These are phyloP conservation scores for Puya raimondii DNA, from an alignment of 176 grass and related monocot species.

Conservation along the genomic window DNA sequence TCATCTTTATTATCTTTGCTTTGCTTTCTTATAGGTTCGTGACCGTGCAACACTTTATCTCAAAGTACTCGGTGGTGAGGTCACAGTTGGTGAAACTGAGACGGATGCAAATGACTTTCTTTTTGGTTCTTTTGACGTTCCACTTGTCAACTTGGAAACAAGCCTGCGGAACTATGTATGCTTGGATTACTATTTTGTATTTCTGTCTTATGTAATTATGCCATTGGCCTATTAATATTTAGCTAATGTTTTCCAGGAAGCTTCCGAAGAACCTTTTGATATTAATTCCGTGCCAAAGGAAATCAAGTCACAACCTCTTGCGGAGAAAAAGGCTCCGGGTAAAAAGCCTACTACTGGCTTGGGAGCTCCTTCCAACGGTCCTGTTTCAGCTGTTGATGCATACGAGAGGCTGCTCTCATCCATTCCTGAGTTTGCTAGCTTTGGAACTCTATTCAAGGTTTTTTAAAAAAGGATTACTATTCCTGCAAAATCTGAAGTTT, in stretches of 20 bases:
- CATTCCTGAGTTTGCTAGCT: slow-evolving; percentile 77
- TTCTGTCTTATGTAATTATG: slow-evolving; percentile 9
- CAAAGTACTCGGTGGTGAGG: slow-evolving; percentile 61
- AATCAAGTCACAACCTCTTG: slow-evolving; percentile 73
- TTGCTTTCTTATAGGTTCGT: slow-evolving; percentile 49
- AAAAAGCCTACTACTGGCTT: slow-evolving; percentile 71
- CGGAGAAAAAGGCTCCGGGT: slow-evolving; percentile 86
- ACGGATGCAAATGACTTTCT: slow-evolving; percentile 84
- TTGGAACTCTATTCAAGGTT: slow-evolving; percentile 98
- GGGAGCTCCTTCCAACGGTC: slow-evolving; percentile 45
- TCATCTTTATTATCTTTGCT: slow-evolving; percentile 1
- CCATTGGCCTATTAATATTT: slow-evolving; percentile 4
- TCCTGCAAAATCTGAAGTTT: too few species aligned
- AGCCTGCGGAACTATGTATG: slow-evolving; percentile 78
- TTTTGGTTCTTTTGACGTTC: slow-evolving; percentile 91
- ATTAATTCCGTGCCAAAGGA: slow-evolving; percentile 71
- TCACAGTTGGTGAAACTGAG: slow-evolving; percentile 52
- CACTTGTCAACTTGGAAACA: slow-evolving; percentile 83
- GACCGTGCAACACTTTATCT: slow-evolving; percentile 91
- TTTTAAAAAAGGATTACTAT: background rate
- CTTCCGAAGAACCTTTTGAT: slow-evolving; percentile 82
- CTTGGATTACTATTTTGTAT: background rate
- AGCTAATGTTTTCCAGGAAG: slow-evolving; percentile 43
- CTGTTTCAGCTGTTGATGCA: slow-evolving; percentile 52
- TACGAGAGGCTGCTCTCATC: slow-evolving; percentile 94